These are phyloP conservation scores for Metschnikowia proteae DNA, from an alignment of 805 yeast genomes.

Conservation along the genomic window DNA sequence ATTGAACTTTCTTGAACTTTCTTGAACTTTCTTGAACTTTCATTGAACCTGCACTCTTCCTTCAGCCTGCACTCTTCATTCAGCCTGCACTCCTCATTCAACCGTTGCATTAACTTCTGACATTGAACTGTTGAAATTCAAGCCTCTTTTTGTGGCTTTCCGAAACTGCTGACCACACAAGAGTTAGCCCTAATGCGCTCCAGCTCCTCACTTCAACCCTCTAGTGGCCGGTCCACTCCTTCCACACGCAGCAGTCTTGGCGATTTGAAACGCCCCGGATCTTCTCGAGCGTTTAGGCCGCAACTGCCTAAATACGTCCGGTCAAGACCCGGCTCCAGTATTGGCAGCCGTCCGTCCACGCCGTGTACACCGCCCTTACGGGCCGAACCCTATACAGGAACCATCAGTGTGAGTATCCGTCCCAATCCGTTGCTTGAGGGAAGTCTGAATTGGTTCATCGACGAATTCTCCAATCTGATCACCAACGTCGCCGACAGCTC, in stretches of 20 bases:
- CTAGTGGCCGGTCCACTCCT: slow-evolving; percentile 18
- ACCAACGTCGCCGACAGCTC: slow-evolving; percentile 55
- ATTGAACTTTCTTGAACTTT: too few species aligned
- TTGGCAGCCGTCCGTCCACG: slow-evolving; percentile 38
- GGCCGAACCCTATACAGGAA: slow-evolving; percentile 55
- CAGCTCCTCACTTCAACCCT: slow-evolving; percentile 15
- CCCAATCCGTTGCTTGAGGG: slow-evolving; percentile 56
- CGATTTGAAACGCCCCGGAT: slow-evolving; percentile 30
- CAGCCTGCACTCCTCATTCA: too few species aligned
- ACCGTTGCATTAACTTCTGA: too few species aligned
- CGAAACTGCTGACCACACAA: too few species aligned
- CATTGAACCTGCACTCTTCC: too few species aligned
- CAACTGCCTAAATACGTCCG: slow-evolving; percentile 28
- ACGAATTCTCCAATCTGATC: slow-evolving; percentile 37
- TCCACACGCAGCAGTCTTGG: slow-evolving; percentile 6
- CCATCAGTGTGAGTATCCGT: slow-evolving; percentile 72
- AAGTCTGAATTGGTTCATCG: slow-evolving; percentile 44
- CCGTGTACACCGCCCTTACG: slow-evolving; percentile 36
- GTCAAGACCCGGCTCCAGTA: slow-evolving; percentile 35
- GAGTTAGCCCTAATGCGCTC: slow-evolving; percentile 13
- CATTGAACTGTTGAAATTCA: too few species aligned
- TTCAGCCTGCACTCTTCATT: too few species aligned
- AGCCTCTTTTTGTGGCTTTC: too few species aligned
- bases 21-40: too few species aligned
- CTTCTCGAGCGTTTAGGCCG: slow-evolving; percentile 27